phyloP scores from a whole-genome alignment of 2,329 filamentous ascomycete genomes.

The Lecanosticta acicola region DNA sequence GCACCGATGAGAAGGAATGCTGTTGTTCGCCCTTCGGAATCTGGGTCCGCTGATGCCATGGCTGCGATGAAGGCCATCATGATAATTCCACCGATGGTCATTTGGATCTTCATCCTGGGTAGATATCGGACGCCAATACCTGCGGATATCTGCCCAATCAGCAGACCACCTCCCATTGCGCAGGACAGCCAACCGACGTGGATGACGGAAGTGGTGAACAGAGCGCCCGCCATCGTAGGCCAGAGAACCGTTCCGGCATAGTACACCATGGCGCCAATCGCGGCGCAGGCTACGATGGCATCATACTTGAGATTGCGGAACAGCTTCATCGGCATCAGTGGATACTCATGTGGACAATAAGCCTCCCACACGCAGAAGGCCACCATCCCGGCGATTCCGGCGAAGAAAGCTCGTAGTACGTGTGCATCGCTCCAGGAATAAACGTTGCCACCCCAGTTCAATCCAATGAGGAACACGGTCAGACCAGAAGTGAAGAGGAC shows the following conservation, averaged over 20 bases:
- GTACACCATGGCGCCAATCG: slow-evolving; percentile 29
- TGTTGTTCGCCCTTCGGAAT: slow-evolving; percentile 6
- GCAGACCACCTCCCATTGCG: slow-evolving; percentile 10
- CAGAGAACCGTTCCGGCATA: slow-evolving; percentile 21
- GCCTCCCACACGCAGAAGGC: slow-evolving; percentile 17
- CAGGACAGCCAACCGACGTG: slow-evolving; percentile 13
- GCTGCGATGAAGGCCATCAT: slow-evolving; percentile 15
- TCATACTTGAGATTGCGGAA: slow-evolving; percentile 30
- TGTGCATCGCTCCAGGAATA: slow-evolving; percentile 16
- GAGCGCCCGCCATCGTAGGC: slow-evolving; percentile 10
- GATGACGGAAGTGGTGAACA: slow-evolving; percentile 10
- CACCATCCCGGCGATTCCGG: slow-evolving; percentile 10
- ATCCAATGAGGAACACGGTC: slow-evolving; percentile 16
- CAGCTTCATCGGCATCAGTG: slow-evolving; percentile 27
- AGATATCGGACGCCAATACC: slow-evolving; percentile 11
- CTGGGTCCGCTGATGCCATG: slow-evolving; percentile 4
- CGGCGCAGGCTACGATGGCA: slow-evolving; percentile 31
- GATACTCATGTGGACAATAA: slow-evolving; percentile 27
- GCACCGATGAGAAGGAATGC: slow-evolving; percentile 12
- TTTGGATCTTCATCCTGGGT: slow-evolving; percentile 15
- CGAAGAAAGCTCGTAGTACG: slow-evolving; percentile 16
- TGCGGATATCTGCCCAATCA: slow-evolving; percentile 14
- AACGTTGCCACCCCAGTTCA: slow-evolving; percentile 17
- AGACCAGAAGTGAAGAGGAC: slow-evolving; percentile 16
- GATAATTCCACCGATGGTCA: slow-evolving; percentile 8